Percentiles rank a stretch among this genome's conserved stretches.
Conservation (phyloP, 179 eudicot genomes). For the Beta macrorhiza region DNA sequence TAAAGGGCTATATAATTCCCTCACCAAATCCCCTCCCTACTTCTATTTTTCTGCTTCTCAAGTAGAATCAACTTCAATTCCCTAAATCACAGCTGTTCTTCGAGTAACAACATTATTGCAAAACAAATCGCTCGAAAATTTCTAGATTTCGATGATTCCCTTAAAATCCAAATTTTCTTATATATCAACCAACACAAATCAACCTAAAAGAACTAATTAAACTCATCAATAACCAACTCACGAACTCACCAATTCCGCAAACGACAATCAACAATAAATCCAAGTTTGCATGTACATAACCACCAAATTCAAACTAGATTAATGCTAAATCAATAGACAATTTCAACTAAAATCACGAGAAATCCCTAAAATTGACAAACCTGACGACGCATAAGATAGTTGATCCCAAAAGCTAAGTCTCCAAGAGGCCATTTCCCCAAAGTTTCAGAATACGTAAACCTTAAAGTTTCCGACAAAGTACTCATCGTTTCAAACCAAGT, state of each 20-base stretch:
- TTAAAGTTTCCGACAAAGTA: constrained; percentile 74
- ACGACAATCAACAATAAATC: not conserved
- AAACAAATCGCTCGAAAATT: not conserved
- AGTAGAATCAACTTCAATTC: not conserved
- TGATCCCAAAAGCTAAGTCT: constrained; percentile 91
- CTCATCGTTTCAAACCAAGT: constrained; percentile 84
- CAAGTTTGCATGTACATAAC: not conserved
- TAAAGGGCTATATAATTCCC: too few relatives aligned
- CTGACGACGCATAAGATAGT: constrained; percentile 85
- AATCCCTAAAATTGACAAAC: constrained; percentile 27
- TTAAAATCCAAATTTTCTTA: not conserved
- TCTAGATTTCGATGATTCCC: not conserved
- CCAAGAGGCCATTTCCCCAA: constrained; percentile 96
- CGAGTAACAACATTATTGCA: not conserved
- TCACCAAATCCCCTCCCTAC: not conserved
- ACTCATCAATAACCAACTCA: not conserved
- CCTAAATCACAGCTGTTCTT: not conserved
- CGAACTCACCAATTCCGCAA: not conserved
- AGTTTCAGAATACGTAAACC: constrained; percentile 89
- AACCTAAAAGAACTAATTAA: not conserved
- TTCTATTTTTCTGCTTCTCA: not conserved
- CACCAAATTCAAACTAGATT: not conserved
- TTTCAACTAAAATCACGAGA: not conserved
- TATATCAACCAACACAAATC: not conserved
- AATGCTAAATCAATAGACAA: not conserved